Evolutionary conservation across 176 grass and related monocot species (phyloP).

Genomic region (Secale cereale): DNA sequence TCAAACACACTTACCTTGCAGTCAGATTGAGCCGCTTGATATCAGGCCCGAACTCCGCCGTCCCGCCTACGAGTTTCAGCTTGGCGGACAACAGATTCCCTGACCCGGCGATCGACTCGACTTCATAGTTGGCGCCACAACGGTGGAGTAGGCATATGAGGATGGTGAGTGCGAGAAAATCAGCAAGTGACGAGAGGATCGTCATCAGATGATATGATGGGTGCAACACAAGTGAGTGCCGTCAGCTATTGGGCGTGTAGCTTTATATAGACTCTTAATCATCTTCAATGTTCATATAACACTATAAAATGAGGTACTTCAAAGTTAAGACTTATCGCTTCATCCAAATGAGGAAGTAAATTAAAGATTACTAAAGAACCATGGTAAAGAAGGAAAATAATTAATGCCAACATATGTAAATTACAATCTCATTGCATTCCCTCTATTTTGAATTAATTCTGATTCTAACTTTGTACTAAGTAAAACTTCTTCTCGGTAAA

Average conservation of each 20-base stretch:
- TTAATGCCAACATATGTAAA: not conserved
- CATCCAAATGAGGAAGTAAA: not conserved
- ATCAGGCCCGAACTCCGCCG: too few relatives aligned
- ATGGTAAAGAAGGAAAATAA: not conserved
- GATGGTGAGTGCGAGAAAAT: too few relatives aligned
- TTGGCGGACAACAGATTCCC: too few relatives aligned
- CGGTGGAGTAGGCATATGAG: too few relatives aligned
- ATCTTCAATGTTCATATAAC: not conserved
- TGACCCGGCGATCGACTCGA: too few relatives aligned
- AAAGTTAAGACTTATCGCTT: not conserved
- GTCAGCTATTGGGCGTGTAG: too few relatives aligned
- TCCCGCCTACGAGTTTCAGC: too few relatives aligned
- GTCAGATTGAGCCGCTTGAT: too few relatives aligned
- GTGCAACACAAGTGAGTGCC: not conserved
- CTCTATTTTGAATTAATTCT: not conserved
- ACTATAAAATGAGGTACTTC: not conserved
- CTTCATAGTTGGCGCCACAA: too few relatives aligned
- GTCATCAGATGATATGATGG: not conserved
- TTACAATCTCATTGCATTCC: not conserved
- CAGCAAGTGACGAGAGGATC: not conserved
- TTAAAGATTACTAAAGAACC: not conserved
- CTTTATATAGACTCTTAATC: not conserved
- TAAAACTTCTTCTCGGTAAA: not conserved
- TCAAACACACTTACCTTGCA: too few relatives aligned
- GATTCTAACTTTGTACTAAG: not conserved